Conservation (phyloP, 2,329 filamentous ascomycete species). For the Biscogniauxia sp. region DNA sequence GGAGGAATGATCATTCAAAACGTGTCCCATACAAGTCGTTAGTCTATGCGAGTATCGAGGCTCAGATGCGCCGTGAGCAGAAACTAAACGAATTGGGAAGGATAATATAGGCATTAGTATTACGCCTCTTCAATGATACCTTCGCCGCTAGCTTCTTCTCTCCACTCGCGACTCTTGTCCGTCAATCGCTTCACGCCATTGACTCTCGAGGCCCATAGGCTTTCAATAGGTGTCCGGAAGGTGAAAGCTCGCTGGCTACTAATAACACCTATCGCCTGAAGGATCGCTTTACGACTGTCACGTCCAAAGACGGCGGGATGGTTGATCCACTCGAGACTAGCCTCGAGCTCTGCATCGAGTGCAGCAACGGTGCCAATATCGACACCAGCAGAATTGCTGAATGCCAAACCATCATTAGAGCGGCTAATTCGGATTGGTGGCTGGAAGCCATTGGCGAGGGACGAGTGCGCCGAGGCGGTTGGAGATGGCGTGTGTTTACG, state of each 20-base stretch:
- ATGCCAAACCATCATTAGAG: conserved; percentile 56
- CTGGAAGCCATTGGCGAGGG: conserved; percentile 39
- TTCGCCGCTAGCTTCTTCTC: conserved; percentile 78
- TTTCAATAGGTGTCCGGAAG: conserved; percentile 85
- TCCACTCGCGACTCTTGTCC: conserved; percentile 85
- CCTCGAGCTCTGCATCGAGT: conserved; percentile 86
- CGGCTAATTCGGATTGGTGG: conserved; percentile 46
- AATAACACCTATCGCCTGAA: conserved; percentile 96
- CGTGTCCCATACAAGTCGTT: conserved; percentile 22
- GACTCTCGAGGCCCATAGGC: conserved; percentile 83
- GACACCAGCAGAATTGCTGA: conserved; percentile 66
- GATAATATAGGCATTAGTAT: conserved; percentile 8
- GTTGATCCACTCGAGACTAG: conserved; percentile 93
- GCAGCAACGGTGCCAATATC: conserved; percentile 79
- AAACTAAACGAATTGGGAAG: conserved; percentile 6
- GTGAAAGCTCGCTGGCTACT: conserved; percentile 92
- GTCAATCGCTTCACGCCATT: conserved; percentile 77
- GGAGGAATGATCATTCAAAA: conserved; percentile 21
- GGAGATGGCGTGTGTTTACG: conserved; percentile 56
- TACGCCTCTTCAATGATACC: conserved; percentile 61
- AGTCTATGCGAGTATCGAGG: conserved; percentile 16
- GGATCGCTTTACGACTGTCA: conserved; percentile 90
- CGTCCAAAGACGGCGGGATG: conserved; percentile 93
- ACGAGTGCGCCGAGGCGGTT: conserved; percentile 47
- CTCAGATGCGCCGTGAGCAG: conserved; percentile 13